Base-by-base conservation (phyloP, 2,329 filamentous ascomycete genomes). In the Ambrosiella beaveri region DNA sequence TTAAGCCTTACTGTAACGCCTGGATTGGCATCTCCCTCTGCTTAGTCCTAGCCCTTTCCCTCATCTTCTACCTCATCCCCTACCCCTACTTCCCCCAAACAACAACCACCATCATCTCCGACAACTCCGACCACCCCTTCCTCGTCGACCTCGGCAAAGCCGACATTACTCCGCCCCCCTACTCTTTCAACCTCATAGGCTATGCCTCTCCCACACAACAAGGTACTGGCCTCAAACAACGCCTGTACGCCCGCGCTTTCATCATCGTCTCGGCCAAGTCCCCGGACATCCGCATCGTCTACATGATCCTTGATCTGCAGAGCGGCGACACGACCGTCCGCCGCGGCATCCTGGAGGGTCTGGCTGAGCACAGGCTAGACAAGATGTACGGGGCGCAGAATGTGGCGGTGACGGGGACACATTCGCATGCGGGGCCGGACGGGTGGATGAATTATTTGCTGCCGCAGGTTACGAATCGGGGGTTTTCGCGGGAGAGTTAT, bases 391-490 rank as follows among this genome's bases (percentile, higher is more conserved):
- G 77, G 52, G 79, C 86, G 65, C 78, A 86, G 64, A 97, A 95
- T 66, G 72, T 96, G 40, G 91, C 91, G 39, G 79, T 97, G 19
- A 95, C 88, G 0, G 91, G 90, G 57, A 97, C 91, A 0, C 91
- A 97, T 69, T 93, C 87, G 35, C 91, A 97, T 71, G 84, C 89
- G 27, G 91, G 90, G 0, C 90, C 91, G 0, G 91, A 86, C 1
- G 91, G 86, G 5, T 97, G 89, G 88, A 75, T 94, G 67, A 97
- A 97, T 70, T 97, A 96, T 67, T 77, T 97, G 8, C 75, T 96
- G 5, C 91, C 90, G 7, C 90, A 96, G 67, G 85, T 97, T 63
- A 93, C 91, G 0, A 90, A 83, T 65, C 77, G 85, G 60, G 91
- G 91, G 0, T 96, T 95, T 64, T 79, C 88, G 69, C 81, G 82